A percentile compares a stretch with the other conserved stretches of the same genome.
Conservation (phyloP, 129 eudicot species). For the Flaveria brownii region DNA sequence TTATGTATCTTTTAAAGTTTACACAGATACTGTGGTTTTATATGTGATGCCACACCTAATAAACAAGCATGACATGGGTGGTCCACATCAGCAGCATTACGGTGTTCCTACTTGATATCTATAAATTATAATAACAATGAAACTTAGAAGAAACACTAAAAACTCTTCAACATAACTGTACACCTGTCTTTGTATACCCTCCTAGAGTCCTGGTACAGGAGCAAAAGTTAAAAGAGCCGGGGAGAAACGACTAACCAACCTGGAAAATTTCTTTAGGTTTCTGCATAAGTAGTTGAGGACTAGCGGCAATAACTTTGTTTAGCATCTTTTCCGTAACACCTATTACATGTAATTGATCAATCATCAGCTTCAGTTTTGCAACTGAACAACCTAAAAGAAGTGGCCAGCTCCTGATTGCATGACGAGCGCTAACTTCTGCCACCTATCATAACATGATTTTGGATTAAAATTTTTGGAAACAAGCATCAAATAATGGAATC, state of each 20-base stretch:
- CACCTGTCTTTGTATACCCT: background rate
- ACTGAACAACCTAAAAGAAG: constrained; percentile 68
- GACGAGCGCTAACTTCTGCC: constrained; percentile 42
- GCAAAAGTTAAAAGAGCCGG: background rate
- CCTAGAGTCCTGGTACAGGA: background rate
- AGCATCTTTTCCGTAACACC: constrained; percentile 55
- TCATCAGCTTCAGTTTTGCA: constrained; percentile 59
- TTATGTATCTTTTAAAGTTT: background rate
- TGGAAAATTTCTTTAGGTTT: constrained; percentile 65
- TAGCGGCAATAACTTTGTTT: constrained; percentile 54
- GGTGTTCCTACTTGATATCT: no score
- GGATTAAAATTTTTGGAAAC: background rate
- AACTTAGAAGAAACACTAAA: constrained; percentile 1
- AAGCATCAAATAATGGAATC: background rate
- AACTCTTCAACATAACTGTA: background rate
- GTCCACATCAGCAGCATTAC: no score
- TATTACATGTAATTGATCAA: constrained; percentile 50
- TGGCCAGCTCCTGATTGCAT: constrained; percentile 66
- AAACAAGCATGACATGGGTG: no score
- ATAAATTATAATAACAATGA: background rate
- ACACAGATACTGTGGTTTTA: no score
- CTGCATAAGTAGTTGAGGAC: constrained; percentile 77
- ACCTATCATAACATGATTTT: constrained; percentile 48
- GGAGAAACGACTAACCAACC: constrained; percentile 45
- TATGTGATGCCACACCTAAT: no score